A percentile compares a stretch with the other conserved stretches of the same genome.
These are phyloP conservation scores for Collybiopsis confluens DNA, from an alignment of 768 basidiomycete species.

Conservation along the genomic window DNA sequence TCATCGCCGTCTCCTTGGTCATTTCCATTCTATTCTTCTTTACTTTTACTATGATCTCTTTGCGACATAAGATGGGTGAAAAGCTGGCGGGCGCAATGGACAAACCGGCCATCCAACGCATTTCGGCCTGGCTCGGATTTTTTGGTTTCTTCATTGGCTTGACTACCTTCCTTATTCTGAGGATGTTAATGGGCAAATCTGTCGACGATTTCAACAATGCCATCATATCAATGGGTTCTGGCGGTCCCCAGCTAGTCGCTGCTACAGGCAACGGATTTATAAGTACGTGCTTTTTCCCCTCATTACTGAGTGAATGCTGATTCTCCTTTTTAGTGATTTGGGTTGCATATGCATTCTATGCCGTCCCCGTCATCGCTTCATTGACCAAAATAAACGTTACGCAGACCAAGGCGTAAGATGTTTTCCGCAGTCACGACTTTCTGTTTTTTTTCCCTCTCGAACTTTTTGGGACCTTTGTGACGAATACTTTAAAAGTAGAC, in stretches of 20 bases:
- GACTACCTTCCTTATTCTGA: slow-evolving; percentile 63
- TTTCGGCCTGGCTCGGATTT: slow-evolving; percentile 72
- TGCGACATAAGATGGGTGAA: slow-evolving; percentile 59
- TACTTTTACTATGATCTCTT: slow-evolving; percentile 59
- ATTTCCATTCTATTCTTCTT: slow-evolving; percentile 62
- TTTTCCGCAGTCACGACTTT: slow-evolving; percentile 1
- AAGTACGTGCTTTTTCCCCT: slow-evolving; percentile 41
- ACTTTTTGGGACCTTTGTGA: too few relatives aligned
- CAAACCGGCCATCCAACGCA: slow-evolving; percentile 51
- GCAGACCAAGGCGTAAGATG: slow-evolving; percentile 3
- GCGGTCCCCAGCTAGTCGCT: slow-evolving; percentile 60
- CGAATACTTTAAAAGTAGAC: not conserved
- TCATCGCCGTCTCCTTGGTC: slow-evolving; percentile 57
- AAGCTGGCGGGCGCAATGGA: slow-evolving; percentile 47
- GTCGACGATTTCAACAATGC: slow-evolving; percentile 72
- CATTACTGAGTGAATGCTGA: not conserved
- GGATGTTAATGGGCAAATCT: slow-evolving; percentile 81
- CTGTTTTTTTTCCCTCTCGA: slow-evolving; percentile 18
- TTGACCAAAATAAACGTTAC: slow-evolving; percentile 62
- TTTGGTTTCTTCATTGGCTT: slow-evolving; percentile 76
- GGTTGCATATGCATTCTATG: slow-evolving; percentile 74
- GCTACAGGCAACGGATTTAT: slow-evolving; percentile 67
- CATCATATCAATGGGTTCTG: slow-evolving; percentile 46
- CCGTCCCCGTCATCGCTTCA: slow-evolving; percentile 64
- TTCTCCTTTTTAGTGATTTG: slow-evolving; percentile 57